Percentiles rank a stretch among this genome's conserved stretches.
Conservation (phyloP, 805 yeast genomes). For the Candida ponderosae region DNA sequence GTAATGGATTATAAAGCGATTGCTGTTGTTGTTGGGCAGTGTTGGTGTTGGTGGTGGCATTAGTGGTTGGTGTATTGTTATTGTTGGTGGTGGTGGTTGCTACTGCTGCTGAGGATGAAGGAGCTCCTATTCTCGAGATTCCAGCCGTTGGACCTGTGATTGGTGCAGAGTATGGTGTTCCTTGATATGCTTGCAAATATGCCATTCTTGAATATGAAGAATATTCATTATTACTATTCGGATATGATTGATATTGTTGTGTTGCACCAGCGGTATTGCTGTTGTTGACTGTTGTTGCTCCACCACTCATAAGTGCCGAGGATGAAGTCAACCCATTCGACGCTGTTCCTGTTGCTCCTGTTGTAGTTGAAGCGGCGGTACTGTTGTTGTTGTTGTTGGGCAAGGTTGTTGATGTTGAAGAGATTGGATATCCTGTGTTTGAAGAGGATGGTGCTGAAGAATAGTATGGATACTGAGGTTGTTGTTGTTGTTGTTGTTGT, state of each 20-base stretch:
- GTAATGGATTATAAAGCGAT: background rate
- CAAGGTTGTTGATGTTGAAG: constrained; percentile 17
- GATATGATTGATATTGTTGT: background rate
- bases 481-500: constrained; percentile 6
- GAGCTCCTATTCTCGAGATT: too few species aligned
- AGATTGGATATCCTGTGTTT: constrained; percentile 26
- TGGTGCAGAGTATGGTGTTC: too few species aligned
- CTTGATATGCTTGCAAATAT: too few species aligned
- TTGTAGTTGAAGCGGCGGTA: constrained; percentile 7
- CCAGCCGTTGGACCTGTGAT: too few species aligned
- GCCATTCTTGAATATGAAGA: too few species aligned
- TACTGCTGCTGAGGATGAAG: background rate
- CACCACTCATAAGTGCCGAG: constrained; percentile 1
- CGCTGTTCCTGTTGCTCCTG: constrained; percentile 5
- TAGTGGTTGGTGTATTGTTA: constrained; percentile 6
- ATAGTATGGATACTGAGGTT: too few species aligned
- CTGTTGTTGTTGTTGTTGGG: constrained; percentile 18
- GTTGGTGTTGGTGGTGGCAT: background rate
- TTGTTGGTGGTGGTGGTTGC: constrained; percentile 11
- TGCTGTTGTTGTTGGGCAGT: background rate
- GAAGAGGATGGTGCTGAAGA: too few species aligned
- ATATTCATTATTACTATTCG: too few species aligned
- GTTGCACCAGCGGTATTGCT: constrained; percentile 1
- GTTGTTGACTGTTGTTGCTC: constrained; percentile 3
- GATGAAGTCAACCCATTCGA: background rate